A percentile compares a stretch with the other conserved stretches of the same genome.
Conservation (phyloP, 176 grass and related monocot genomes). For the Phoenix dactylifera region DNA sequence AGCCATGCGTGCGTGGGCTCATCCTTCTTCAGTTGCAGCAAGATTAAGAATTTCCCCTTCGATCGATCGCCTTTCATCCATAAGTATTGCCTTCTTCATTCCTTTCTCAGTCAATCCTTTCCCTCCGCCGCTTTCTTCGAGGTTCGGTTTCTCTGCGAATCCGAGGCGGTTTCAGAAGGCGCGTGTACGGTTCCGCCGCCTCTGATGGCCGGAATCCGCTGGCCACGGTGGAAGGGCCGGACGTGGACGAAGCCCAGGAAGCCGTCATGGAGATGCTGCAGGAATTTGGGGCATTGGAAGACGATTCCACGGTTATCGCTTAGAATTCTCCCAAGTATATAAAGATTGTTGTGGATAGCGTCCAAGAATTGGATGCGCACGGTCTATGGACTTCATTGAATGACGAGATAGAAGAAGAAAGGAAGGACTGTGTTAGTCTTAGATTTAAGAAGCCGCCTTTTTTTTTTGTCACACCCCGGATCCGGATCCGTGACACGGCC, state of each 20-base stretch:
- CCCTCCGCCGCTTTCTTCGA: background rate
- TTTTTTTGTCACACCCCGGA: no score
- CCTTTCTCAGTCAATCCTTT: background rate
- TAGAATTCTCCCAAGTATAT: constrained; percentile 38
- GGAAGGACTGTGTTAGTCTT: background rate
- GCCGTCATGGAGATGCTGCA: constrained; percentile 43
- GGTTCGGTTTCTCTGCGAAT: background rate
- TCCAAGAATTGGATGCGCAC: constrained; percentile 57
- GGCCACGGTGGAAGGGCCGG: background rate
- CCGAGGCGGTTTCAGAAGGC: background rate
- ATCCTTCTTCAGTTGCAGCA: background rate
- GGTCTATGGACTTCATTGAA: constrained; percentile 72
- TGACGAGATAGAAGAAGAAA: constrained; percentile 11
- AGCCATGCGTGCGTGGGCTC: constrained; percentile 8
- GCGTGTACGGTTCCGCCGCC: background rate
- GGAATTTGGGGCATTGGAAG: constrained; percentile 37
- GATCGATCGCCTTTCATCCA: background rate
- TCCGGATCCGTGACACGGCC: no score
- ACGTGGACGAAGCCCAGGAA: constrained; percentile 20
- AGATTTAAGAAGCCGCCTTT: constrained; percentile 37
- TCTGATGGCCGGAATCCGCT: background rate
- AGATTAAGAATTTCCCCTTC: background rate
- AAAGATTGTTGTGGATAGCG: constrained; percentile 53
- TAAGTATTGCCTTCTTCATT: background rate
- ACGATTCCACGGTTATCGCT: constrained; percentile 36